Conservation (phyloP, 208 protist genomes). For the Balamuthia mandrillaris region DNA sequence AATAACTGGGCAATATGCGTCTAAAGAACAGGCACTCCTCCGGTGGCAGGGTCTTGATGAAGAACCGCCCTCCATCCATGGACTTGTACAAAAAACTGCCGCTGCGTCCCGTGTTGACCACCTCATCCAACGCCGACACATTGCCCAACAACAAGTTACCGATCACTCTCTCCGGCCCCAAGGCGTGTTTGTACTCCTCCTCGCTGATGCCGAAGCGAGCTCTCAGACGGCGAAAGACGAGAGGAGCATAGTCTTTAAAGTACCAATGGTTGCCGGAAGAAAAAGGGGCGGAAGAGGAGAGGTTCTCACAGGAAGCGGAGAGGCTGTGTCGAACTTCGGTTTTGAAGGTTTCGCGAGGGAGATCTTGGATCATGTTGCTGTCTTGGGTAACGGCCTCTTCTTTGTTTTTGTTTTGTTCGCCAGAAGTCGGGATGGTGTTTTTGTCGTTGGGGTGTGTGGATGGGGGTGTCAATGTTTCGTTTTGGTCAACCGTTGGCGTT, state of each 20-base stretch:
- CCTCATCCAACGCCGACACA: neutral
- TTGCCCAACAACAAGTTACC: neutral
- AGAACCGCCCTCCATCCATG: neutral
- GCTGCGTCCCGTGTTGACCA: slow-evolving; percentile 9
- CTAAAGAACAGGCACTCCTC: neutral
- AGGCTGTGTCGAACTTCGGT: no score
- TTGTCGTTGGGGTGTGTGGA: neutral
- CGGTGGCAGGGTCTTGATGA: neutral
- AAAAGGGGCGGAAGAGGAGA: neutral
- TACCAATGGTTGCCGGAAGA: neutral
- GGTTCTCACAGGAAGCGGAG: no score
- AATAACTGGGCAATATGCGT: neutral
- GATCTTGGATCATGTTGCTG: neutral
- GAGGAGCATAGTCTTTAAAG: neutral
- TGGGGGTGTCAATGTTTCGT: neutral
- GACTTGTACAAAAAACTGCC: neutral
- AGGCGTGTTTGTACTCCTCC: neutral
- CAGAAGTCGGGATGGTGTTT: neutral
- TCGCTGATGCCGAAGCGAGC: neutral
- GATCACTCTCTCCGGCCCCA: neutral
- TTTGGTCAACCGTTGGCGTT: neutral
- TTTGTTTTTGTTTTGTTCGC: neutral
- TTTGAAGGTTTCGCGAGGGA: no score
- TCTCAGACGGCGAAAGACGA: neutral
- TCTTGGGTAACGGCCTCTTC: neutral